phyloP scores from a whole-genome alignment of 208 protist species.

The Spongospora subterranea region DNA sequence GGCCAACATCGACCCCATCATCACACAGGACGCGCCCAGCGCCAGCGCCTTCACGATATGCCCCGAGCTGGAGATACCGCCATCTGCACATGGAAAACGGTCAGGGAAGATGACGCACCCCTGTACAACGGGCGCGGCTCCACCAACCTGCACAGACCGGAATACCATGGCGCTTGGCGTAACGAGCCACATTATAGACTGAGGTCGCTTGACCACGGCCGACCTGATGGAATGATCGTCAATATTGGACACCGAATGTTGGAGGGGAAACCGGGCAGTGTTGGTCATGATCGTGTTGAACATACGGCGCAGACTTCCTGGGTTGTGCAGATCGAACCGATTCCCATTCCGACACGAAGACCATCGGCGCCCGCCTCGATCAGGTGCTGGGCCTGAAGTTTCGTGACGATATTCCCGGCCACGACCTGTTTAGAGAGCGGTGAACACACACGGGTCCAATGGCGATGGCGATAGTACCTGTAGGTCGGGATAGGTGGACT shows the following conservation, averaged over 20 bases:
- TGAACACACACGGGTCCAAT: not conserved
- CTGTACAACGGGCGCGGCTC: not conserved
- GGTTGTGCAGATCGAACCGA: conserved; percentile 96
- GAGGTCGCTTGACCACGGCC: conserved; percentile 91
- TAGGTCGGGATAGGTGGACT: conserved; percentile 75
- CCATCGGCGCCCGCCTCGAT: conserved; percentile 94
- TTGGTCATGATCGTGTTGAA: not conserved
- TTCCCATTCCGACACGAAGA: conserved; percentile 96
- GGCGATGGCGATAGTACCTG: conserved; percentile 65
- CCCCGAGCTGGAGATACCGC: conserved; percentile 71
- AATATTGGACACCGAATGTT: not conserved
- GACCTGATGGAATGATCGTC: conserved; percentile 66
- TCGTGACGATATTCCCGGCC: conserved; percentile 95
- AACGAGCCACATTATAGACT: conserved; percentile 58
- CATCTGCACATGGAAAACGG: conserved; percentile 64
- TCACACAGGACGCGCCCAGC: conserved; percentile 69
- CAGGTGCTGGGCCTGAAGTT: conserved; percentile 90
- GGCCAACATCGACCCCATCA: conserved; percentile 76
- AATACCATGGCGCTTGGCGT: conserved; percentile 57
- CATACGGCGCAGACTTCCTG: conserved; percentile 84
- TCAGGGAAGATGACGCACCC: not conserved
- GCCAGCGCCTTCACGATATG: conserved; percentile 73
- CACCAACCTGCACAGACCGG: conserved; percentile 54
- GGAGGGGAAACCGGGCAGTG: not conserved
- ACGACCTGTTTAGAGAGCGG: conserved; percentile 74